Conservation (phyloP, 495 filamentous ascomycete genomes). For the Aspergillus affinis region DNA sequence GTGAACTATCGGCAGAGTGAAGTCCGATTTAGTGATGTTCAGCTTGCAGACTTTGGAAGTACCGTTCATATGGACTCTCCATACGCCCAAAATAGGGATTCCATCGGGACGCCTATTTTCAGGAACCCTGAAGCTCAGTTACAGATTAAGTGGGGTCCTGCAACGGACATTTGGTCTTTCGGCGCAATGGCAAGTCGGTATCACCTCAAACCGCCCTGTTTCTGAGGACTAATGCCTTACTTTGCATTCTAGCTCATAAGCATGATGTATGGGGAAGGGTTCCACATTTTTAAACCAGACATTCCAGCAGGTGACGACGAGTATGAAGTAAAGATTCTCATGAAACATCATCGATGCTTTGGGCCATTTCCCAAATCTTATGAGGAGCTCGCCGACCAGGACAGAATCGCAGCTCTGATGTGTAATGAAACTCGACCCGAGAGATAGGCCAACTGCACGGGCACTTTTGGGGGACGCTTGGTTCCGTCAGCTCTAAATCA, state of each 20-base stretch:
- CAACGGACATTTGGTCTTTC: slow-evolving; percentile 49
- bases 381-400: slow-evolving; percentile 19
- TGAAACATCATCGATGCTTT: slow-evolving; percentile 40
- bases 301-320: slow-evolving; percentile 35
- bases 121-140: slow-evolving; percentile 40
- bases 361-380: slow-evolving; percentile 44
- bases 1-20: slow-evolving; percentile 36
- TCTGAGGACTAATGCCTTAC: background rate
- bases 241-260: slow-evolving; percentile 35
- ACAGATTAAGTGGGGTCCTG: slow-evolving; percentile 33
- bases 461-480: slow-evolving; percentile 24
- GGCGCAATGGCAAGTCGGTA: slow-evolving; percentile 32
- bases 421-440: slow-evolving; percentile 30
- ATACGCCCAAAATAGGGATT: slow-evolving; percentile 35
- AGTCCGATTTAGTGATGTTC: slow-evolving; percentile 36
- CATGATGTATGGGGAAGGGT: slow-evolving; percentile 39
- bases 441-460: slow-evolving; percentile 26
- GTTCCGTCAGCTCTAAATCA: too few relatives aligned
- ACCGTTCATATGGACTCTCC: slow-evolving; percentile 33
- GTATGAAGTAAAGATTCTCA: slow-evolving; percentile 42
- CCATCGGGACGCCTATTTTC: slow-evolving; percentile 37
- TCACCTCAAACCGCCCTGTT: background rate
- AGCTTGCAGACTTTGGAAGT: slow-evolving; percentile 41
- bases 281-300: slow-evolving; percentile 44
- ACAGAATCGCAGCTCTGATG: slow-evolving; percentile 17